Conservation (phyloP, 371 early-diverging fungal species). For the Mortierella sp. region DNA sequence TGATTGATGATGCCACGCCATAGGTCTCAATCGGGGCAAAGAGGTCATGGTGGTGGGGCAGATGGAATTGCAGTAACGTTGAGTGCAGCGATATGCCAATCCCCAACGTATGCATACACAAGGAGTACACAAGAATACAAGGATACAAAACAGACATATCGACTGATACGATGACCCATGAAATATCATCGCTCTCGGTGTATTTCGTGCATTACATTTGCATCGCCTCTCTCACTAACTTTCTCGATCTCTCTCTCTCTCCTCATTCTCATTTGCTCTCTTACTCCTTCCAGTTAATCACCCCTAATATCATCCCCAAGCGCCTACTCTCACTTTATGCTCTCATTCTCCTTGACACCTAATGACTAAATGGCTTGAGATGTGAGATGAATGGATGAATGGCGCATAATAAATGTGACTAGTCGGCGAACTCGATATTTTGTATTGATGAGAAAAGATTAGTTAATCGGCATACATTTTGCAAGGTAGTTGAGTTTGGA, state of each 20-base stretch:
- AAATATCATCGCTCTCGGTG: background rate
- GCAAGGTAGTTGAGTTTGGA: background rate
- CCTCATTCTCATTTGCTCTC: background rate
- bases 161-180: slow-evolving; percentile 3
- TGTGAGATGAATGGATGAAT: background rate
- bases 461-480: slow-evolving; percentile 1
- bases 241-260: slow-evolving; percentile 1
- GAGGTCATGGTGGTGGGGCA: background rate
- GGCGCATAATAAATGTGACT: background rate
- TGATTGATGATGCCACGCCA: background rate
- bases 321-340: background rate
- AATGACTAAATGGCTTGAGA: background rate
- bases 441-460: background rate
- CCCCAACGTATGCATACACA: background rate
- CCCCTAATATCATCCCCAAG: background rate
- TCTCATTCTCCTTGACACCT: background rate
- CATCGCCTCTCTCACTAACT: slow-evolving; percentile 3
- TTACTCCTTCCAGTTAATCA: background rate
- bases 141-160: background rate
- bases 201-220: background rate
- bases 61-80: background rate
- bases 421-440: background rate
- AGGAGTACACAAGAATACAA: too few species aligned
- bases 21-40: too few species aligned
- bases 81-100: background rate